A percentile compares a stretch with the other conserved stretches of the same genome.
Conservation (phyloP, 2,329 filamentous ascomycete species). For the Nigrospora sphaerica region DNA sequence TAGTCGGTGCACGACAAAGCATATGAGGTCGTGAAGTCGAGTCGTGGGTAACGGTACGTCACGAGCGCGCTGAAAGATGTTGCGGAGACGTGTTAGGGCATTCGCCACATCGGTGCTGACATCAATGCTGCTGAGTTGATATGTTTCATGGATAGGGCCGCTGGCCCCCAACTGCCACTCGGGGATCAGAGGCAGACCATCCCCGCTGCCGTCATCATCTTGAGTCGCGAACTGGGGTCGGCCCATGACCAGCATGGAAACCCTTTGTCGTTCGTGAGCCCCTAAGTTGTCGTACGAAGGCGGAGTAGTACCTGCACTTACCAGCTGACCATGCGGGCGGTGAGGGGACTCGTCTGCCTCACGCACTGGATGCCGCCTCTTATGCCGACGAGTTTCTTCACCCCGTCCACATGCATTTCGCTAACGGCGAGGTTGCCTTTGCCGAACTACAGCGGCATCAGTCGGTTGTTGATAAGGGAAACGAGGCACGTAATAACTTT, state of each 20-base stretch:
- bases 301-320: constrained; percentile 19
- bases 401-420: constrained; percentile 40
- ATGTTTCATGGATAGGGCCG: constrained; percentile 10
- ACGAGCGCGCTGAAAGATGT: constrained; percentile 29
- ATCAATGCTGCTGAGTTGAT: no score
- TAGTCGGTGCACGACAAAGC: constrained; percentile 45
- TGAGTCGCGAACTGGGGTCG: constrained; percentile 45
- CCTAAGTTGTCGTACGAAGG: no score
- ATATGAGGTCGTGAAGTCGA: constrained; percentile 46
- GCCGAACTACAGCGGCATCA: constrained; percentile 31
- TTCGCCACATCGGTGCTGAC: constrained; percentile 8
- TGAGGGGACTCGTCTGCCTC: constrained; percentile 41
- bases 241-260: constrained; percentile 48
- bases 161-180: constrained; percentile 36
- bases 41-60: constrained; percentile 25
- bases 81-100: constrained; percentile 34
- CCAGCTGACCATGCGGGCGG: constrained; percentile 48
- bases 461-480: no score
- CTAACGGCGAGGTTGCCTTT: constrained; percentile 40
- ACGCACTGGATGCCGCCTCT: constrained; percentile 43
- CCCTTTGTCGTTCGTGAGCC: constrained; percentile 28
- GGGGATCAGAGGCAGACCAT: constrained; percentile 39
- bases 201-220: constrained; percentile 37
- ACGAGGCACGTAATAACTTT: no score
- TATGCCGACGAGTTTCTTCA: constrained; percentile 39